Base-by-base conservation (phyloP, 2,329 filamentous ascomycete genomes). In the Ophiosphaerella herpotricha region DNA sequence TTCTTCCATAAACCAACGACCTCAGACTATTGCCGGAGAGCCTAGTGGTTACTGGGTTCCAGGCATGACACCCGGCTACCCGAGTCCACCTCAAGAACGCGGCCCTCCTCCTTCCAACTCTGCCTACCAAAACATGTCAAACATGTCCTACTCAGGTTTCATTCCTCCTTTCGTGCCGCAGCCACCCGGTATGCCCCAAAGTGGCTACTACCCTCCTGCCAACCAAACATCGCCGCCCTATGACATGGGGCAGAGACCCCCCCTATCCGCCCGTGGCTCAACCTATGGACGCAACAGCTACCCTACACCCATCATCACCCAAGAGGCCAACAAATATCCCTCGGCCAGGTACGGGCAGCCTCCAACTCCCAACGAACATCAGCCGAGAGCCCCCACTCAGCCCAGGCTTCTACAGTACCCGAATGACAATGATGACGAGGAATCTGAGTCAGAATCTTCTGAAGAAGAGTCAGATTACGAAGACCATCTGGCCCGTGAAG, bases 51-150 rank as follows among this genome's bases (percentile, higher is more conserved):
- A 63, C 51, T 65, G 55, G 52, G 35, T 32, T 9, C 54, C 54
- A 24, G 61, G 57, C 47, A 67, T 64, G 58, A 58, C 56, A 40
- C 40, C 45, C 5, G 48, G 55, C 33, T 67, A 68, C 36, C 60
- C 57, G 1, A 58, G 50, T 24, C 58, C 61, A 14, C 64, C 61
- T 29, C 60, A 61, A 8, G 64, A 68, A 9, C 62, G 53, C 43
- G 69, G 69, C 12, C 70, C 71, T 24, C 71, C 71, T 7, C 70
- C 48, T 5, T 58, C 71, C 4, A 53, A 60, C 48, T 70, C 68
- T 31, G 68, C 67, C 5, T 63, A 61, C 42, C 63, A 43, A 42
- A 56, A 49, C 46, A 60, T 53, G 34, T 60, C 54, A 13, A 60
- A 43, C 24, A 52, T 57, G 56, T 36, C 39, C 16, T 21, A 43